A percentile compares a stretch with the other conserved stretches of the same genome.
These are phyloP conservation scores for Orbilia quercus DNA, from an alignment of 2,329 filamentous ascomycete species.

Conservation along the genomic window DNA sequence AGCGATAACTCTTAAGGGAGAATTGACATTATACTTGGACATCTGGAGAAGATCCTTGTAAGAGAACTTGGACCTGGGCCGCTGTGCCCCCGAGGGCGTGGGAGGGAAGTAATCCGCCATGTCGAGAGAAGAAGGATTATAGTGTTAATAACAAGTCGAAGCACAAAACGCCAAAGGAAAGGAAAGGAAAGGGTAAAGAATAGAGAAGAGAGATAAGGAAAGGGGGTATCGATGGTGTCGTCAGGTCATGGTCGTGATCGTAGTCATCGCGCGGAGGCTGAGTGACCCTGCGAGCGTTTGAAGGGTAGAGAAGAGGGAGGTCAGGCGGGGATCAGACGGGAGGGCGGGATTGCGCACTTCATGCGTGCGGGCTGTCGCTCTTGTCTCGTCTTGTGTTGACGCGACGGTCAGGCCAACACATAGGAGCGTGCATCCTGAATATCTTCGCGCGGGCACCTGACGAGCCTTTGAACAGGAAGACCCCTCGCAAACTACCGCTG, in stretches of 20 bases:
- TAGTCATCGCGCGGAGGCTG: too few species aligned
- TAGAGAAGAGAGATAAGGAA: slow-evolving; percentile 16
- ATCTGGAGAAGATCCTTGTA: slow-evolving; percentile 84
- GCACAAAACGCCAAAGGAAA: background rate
- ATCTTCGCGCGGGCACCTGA: slow-evolving; percentile 34
- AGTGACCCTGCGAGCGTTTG: background rate
- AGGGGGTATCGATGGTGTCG: slow-evolving; percentile 8
- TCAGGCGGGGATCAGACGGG: slow-evolving; percentile 33
- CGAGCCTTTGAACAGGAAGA: background rate
- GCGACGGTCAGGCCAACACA: slow-evolving; percentile 25
- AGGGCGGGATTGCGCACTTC: slow-evolving; percentile 52
- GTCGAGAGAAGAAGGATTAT: slow-evolving; percentile 7
- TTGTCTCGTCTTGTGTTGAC: slow-evolving; percentile 33
- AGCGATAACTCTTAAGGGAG: slow-evolving; percentile 84
- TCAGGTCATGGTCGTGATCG: slow-evolving; percentile 3
- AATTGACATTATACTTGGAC: slow-evolving; percentile 75
- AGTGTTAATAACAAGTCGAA: too few species aligned
- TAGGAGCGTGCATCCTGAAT: slow-evolving; percentile 1
- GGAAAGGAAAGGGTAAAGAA: slow-evolving; percentile 1
- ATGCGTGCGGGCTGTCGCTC: slow-evolving; percentile 9
- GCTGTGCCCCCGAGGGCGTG: slow-evolving; percentile 49
- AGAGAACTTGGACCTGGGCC: slow-evolving; percentile 76
- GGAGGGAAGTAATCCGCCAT: slow-evolving; percentile 43
- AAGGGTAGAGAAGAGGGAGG: slow-evolving; percentile 6
- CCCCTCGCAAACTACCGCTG: background rate